Base-by-base conservation (phyloP, 345 rosid species). In the Eucalyptus globulus region DNA sequence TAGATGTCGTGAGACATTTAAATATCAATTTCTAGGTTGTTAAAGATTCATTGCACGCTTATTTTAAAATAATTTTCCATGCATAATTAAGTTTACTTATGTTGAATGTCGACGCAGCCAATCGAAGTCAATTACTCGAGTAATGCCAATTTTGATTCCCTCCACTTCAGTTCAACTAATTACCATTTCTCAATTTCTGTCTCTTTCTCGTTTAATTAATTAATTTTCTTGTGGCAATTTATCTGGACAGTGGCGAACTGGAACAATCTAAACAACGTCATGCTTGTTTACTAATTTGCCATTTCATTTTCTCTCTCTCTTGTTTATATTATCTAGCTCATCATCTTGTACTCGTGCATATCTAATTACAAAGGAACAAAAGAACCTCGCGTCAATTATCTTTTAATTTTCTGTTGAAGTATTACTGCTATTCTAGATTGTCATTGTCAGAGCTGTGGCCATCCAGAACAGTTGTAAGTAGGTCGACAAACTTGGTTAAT, bases 401-500 rank as follows among this genome's bases (percentile, higher is more conserved):
- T 21, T 76, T 6, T 19, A 76, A 37, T 76, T 76, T 76, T 37
- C 7, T 76, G 27, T 11, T 40, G 83, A 21, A 21, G 47, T 76
- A 76, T 76, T 40, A 21, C 43, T 21, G 40, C 27, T 11, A 76
- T 37, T 76, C 83, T 37, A 76, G 47, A 76, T 37, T 40, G 83
- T 76, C 83, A 40, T 22, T 37, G 45, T 76, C 83, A 40, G 83
- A 76, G 6, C 47, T 12, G 40, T 40, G 47, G 83, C 83, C 11
- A 76, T 76, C 47, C 83, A 76, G 83, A 76, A 76, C 47, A 7
- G 83, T 40, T 76, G 83, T 76, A 76, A 76, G 83, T 76, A 76
- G 83, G 83, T 76, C 47, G 83, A 76, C 83, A 37, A 76, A 40
- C 83, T 11, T 37, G 27, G 83, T 76, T 76, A 76, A 76, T 21